phyloP scores from a whole-genome alignment of 2,329 filamentous ascomycete genomes.

The Aspergillus aculeatus region DNA sequence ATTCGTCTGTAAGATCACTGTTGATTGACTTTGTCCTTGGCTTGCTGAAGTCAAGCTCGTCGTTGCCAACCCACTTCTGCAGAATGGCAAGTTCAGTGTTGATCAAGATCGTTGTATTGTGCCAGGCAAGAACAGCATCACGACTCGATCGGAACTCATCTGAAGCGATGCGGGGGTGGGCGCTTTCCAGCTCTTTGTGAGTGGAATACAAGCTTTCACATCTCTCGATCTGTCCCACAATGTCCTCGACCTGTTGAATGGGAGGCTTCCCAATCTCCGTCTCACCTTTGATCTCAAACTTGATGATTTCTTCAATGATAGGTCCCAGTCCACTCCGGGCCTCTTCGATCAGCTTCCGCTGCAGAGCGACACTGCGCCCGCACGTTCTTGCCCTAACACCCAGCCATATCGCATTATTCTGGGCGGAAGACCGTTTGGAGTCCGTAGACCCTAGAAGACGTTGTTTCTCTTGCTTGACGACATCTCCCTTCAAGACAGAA shows the following conservation, averaged over 20 bases:
- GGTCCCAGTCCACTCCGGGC: slow-evolving; percentile 70
- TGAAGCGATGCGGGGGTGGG: slow-evolving; percentile 75
- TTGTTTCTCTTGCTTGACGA: slow-evolving; percentile 97
- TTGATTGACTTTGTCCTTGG: slow-evolving; percentile 67
- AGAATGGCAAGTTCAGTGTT: slow-evolving; percentile 89
- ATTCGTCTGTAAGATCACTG: slow-evolving; percentile 78
- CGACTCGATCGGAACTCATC: slow-evolving; percentile 76
- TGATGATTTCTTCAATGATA: slow-evolving; percentile 81
- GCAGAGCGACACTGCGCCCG: slow-evolving; percentile 78
- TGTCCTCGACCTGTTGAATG: slow-evolving; percentile 81
- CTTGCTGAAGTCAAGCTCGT: slow-evolving; percentile 86
- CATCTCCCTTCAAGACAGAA: slow-evolving; percentile 91
- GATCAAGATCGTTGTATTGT: slow-evolving; percentile 95
- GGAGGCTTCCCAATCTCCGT: slow-evolving; percentile 87
- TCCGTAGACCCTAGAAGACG: slow-evolving; percentile 79
- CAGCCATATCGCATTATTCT: slow-evolving; percentile 77
- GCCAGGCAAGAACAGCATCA: slow-evolving; percentile 89
- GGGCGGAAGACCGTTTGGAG: slow-evolving; percentile 67
- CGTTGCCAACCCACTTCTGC: slow-evolving; percentile 95
- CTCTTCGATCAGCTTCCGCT: slow-evolving; percentile 85
- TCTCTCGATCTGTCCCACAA: slow-evolving; percentile 87
- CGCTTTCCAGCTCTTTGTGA: slow-evolving; percentile 67
- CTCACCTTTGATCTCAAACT: slow-evolving; percentile 91
- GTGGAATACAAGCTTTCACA: slow-evolving; percentile 84
- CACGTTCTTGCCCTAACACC: slow-evolving; percentile 81